Evolutionary conservation across 148 eudicot genomes (phyloP).

Genomic region (Arbutus unedo): DNA sequence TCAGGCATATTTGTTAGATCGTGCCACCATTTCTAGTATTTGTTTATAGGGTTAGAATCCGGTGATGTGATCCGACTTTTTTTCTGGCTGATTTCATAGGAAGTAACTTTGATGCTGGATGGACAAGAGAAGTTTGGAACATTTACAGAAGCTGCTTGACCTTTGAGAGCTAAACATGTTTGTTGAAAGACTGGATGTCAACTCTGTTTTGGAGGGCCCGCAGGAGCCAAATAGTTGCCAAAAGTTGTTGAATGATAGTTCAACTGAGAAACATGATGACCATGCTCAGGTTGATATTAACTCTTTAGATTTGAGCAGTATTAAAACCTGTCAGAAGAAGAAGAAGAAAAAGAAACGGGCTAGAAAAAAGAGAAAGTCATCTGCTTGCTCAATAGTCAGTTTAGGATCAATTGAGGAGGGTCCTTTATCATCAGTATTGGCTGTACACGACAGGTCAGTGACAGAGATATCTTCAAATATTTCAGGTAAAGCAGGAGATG

Average conservation of each 20-base stretch:
- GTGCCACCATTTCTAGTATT: not conserved
- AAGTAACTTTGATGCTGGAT: not conserved
- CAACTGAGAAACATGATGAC: not conserved
- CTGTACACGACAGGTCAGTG: not conserved
- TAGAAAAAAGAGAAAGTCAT: not conserved
- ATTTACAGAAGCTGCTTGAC: not conserved
- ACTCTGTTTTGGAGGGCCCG: not conserved
- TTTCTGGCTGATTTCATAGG: not conserved
- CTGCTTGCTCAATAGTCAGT: not conserved
- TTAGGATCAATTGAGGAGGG: not conserved
- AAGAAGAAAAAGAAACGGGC: not conserved
- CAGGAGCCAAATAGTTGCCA: not conserved
- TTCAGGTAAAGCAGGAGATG: not conserved
- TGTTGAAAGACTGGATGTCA: not conserved
- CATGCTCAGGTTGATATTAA: slow-evolving; percentile 11
- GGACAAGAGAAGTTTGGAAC: not conserved
- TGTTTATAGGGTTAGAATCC: not conserved
- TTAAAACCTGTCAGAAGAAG: not conserved
- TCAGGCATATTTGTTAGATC: not conserved
- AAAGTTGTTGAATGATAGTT: slow-evolving; percentile 9
- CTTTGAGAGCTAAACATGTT: not conserved
- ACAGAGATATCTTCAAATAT: not conserved
- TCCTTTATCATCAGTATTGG: not conserved
- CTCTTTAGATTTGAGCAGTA: not conserved
- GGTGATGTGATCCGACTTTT: not conserved